Base-by-base conservation (phyloP, 805 yeast species). In the Vanderwaltozyma polyspora region DNA sequence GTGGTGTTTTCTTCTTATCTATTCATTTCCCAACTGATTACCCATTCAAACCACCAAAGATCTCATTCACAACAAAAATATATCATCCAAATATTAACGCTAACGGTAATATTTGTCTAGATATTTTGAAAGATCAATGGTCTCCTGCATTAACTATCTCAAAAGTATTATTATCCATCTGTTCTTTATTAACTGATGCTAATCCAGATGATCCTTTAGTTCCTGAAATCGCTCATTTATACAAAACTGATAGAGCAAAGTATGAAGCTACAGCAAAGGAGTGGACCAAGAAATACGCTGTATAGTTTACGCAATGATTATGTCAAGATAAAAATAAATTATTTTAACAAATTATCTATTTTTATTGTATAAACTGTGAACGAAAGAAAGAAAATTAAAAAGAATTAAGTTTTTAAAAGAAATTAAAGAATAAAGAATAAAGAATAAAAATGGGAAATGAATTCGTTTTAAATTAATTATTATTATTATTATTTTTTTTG, bases 171-270 rank as follows among this genome's bases (percentile, higher is more conserved):
- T 72, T 91, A 49, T 86, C 96, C 23, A 89, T 91, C 54, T 87
- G 96, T 60, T 89, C 97, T 12, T 68, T 91, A 61, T 74, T 91
- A 56, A 89, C 97, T 21, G 97, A 91, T 62, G 97, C 98, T 34
- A 89, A 89, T 57, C 97, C 97, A 25, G 98, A 91, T 60, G 98
- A 91, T 69, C 98, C 98, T 41, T 74, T 91, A 59, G 98, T 91
- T 27, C 96, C 97, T 16, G 98, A 91, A 64, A 91, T 91, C 52
- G 97, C 97, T 33, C 94, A 89, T 57, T 75, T 87, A 44, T 93
- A 87, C 69, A 87, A 87, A 68, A 84, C 86, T 48, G 96, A 91
- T 66, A 74, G 91, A 59, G 71, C 85, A 31, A 85, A 86, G 63
- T 91, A 86, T 62, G 96, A 91, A 66, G 84, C 94, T 46, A 86